A percentile compares a stretch with the other conserved stretches of the same genome.
Conservation (phyloP, 2,329 filamentous ascomycete genomes). For the Sarocladium strictum region DNA sequence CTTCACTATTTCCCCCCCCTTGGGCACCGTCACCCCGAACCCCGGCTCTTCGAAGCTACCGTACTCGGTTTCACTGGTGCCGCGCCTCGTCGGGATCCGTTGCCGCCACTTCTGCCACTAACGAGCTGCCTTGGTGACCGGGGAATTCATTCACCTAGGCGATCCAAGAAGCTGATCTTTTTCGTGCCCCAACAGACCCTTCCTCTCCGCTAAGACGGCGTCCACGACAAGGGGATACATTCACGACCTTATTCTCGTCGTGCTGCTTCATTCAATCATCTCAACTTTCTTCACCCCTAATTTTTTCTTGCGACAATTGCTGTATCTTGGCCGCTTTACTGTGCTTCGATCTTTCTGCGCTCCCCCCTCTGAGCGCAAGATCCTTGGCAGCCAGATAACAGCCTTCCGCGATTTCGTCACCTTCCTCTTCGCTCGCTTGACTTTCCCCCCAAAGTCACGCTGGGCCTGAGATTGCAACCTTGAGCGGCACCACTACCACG, state of each 20-base stretch:
- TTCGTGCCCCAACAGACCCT: constrained; percentile 10
- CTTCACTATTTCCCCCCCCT: background rate
- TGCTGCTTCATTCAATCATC: background rate
- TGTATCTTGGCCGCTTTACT: background rate
- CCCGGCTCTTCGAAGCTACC: background rate
- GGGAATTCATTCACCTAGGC: constrained; percentile 5
- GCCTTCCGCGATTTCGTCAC: background rate
- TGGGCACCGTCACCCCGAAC: background rate
- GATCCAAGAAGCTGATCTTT: constrained; percentile 7
- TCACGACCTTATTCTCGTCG: background rate
- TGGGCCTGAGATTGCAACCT: background rate
- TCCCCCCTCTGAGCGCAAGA: constrained; percentile 6
- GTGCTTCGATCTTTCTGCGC: background rate
- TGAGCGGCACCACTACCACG: background rate
- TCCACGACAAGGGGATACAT: background rate
- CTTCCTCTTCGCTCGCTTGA: background rate
- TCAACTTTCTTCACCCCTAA: background rate
- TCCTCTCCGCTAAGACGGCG: constrained; percentile 1
- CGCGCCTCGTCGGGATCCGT: constrained; percentile 1
- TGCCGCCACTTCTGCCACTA: constrained; percentile 6
- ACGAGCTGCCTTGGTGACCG: background rate
- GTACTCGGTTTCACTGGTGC: background rate
- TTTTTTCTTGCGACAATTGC: constrained; percentile 1
- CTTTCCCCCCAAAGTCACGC: constrained; percentile 6
- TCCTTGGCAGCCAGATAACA: background rate